Evolutionary conservation across 805 yeast species (phyloP).

Genomic region (Candida khao-thaluensis): DNA sequence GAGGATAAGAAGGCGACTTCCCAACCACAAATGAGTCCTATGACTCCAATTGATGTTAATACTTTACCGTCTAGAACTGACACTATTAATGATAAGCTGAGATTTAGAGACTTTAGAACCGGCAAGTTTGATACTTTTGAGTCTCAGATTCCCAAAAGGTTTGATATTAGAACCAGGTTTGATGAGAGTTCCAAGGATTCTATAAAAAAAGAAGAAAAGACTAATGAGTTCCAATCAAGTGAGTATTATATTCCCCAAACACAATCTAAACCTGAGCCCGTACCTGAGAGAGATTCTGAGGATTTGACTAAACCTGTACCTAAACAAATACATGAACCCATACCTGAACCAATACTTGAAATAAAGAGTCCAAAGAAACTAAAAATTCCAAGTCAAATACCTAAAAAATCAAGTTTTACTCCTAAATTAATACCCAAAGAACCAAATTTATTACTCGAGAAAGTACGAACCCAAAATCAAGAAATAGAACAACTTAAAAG

Average conservation of each 20-base stretch:
- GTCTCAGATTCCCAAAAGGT: neutral
- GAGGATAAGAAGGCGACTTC: constrained; percentile 14
- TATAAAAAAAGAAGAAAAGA: too few species aligned
- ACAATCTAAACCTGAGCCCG: neutral
- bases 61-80: neutral
- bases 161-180: neutral
- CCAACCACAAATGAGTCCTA: too few species aligned
- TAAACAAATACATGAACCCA: too few species aligned
- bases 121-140: neutral
- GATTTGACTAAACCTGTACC: too few species aligned
- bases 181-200: neutral
- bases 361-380: neutral
- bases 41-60: constrained; percentile 10
- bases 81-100: neutral
- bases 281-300: neutral
- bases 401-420: neutral
- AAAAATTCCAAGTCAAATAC: neutral
- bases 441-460: constrained; percentile 11
- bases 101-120: neutral
- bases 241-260: neutral
- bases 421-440: neutral
- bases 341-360: too few species aligned
- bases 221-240: neutral
- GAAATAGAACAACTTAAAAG: constrained; percentile 13
- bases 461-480: constrained; percentile 11